Conservation (phyloP, 192 early-diverging fungal genomes). For the Dissophora ornata region DNA sequence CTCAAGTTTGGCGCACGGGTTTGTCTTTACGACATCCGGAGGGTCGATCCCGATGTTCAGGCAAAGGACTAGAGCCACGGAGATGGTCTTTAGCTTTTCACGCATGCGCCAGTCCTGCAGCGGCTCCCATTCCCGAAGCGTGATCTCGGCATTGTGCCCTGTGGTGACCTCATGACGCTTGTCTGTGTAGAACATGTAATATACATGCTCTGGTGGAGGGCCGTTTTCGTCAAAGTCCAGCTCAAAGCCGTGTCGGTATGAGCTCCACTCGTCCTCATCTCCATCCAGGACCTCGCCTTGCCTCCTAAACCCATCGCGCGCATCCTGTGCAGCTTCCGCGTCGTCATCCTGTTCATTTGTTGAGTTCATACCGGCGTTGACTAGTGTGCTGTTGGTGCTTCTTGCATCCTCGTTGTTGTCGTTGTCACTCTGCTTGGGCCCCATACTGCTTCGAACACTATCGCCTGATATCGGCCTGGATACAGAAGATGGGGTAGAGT, state of each 20-base stretch:
- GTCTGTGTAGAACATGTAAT: slow-evolving; percentile 66
- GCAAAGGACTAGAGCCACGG: slow-evolving; percentile 89
- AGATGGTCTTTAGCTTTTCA: slow-evolving; percentile 82
- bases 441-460: slow-evolving; percentile 12
- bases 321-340: slow-evolving; percentile 11
- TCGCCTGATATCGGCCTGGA: no score
- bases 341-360: slow-evolving; percentile 47
- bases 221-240: slow-evolving; percentile 62
- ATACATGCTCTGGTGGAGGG: slow-evolving; percentile 53
- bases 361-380: slow-evolving; percentile 59
- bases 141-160: slow-evolving; percentile 48
- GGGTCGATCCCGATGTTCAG: slow-evolving; percentile 96
- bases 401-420: slow-evolving; percentile 62
- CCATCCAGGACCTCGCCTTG: slow-evolving; percentile 28
- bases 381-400: slow-evolving; percentile 66
- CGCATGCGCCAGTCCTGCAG: slow-evolving; percentile 68
- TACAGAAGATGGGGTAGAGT: neutral
- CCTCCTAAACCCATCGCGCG: slow-evolving; percentile 24
- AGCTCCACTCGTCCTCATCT: slow-evolving; percentile 36
- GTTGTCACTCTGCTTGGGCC: slow-evolving; percentile 41
- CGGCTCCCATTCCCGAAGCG: slow-evolving; percentile 40
- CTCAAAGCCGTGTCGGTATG: slow-evolving; percentile 64
- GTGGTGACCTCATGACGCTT: slow-evolving; percentile 64
- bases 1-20: slow-evolving; percentile 89
- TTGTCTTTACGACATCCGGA: slow-evolving; percentile 91